phyloP scores from a whole-genome alignment of 768 basidiomycete genomes.

The Sporobolomyces phaffii region DNA sequence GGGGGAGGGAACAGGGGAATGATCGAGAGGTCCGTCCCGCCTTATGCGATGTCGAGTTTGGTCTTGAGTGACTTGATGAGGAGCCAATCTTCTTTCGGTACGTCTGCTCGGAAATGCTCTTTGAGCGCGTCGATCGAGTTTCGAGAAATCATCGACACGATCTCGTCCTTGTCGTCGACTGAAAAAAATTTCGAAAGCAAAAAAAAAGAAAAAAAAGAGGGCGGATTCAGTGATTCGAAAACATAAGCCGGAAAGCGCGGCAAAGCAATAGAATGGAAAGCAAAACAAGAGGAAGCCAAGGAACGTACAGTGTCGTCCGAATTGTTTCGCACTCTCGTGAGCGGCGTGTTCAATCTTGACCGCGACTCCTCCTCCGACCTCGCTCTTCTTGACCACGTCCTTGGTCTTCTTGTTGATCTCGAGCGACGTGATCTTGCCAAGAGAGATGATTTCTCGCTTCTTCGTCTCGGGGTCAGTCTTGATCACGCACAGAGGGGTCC shows the following conservation, averaged over 20 bases:
- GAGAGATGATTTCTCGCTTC: constrained; percentile 81
- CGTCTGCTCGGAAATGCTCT: constrained; percentile 50
- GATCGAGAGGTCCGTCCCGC: too few relatives aligned
- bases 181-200: neutral
- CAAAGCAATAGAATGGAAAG: too few relatives aligned
- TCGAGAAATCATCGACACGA: constrained; percentile 81
- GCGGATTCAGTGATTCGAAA: too few relatives aligned
- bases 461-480: constrained; percentile 79
- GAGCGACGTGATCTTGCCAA: constrained; percentile 91
- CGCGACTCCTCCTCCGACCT: constrained; percentile 92
- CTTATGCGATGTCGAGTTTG: constrained; percentile 17
- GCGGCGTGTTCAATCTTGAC: constrained; percentile 98
- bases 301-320: constrained; percentile 85
- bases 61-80: constrained; percentile 78
- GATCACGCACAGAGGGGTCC: constrained; percentile 92
- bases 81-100: constrained; percentile 79
- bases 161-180: constrained; percentile 76
- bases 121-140: constrained; percentile 94
- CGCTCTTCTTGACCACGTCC: constrained; percentile 85
- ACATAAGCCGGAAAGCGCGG: too few relatives aligned
- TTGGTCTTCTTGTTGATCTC: constrained; percentile 92
- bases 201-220: neutral
- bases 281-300: too few relatives aligned
- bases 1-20: too few relatives aligned
- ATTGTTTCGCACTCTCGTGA: constrained; percentile 91